phyloP scores from a whole-genome alignment of 2,329 filamentous ascomycete genomes.

The Sporothrix mexicana region DNA sequence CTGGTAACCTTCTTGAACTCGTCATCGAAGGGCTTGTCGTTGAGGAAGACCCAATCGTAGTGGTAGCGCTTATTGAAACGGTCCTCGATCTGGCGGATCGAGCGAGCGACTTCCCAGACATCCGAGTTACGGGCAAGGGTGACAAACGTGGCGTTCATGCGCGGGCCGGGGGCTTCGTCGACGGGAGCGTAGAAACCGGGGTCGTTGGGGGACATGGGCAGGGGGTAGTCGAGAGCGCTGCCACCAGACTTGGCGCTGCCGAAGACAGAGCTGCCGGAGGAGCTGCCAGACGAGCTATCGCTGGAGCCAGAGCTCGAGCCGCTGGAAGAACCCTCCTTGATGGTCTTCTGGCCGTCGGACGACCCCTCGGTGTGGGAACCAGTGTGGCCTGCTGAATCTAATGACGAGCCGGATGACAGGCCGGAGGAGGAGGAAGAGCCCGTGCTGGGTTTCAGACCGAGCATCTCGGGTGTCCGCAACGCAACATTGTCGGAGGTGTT shows the following conservation, averaged over 20 bases:
- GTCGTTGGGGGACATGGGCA: conserved; percentile 60
- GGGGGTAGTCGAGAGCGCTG: conserved; percentile 45
- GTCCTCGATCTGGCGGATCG: conserved; percentile 95
- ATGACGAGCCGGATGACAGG: not conserved
- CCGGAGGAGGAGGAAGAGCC: not conserved
- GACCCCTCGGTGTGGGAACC: conserved; percentile 44
- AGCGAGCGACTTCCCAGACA: conserved; percentile 94
- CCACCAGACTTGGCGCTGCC: conserved; percentile 39
- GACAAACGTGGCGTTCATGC: conserved; percentile 97
- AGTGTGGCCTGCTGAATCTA: conserved; percentile 45
- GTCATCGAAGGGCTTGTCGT: conserved; percentile 92
- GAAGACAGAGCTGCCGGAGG: conserved; percentile 28
- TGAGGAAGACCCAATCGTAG: conserved; percentile 99
- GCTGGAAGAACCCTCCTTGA: conserved; percentile 37
- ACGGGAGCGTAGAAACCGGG: conserved; percentile 59
- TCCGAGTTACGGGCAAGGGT: conserved; percentile 92
- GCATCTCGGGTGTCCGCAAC: conserved; percentile 37
- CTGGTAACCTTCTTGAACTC: conserved; percentile 91
- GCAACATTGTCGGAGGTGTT: conserved; percentile 57
- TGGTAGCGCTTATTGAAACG: conserved; percentile 96
- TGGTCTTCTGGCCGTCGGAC: conserved; percentile 38
- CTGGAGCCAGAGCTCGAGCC: not conserved
- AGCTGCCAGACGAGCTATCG: too few relatives aligned
- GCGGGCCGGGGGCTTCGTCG: conserved; percentile 66
- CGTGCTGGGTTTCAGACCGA: conserved; percentile 31